phyloP scores from a whole-genome alignment of 1,284 basidiomycete genomes.

The Grifola frondosa region DNA sequence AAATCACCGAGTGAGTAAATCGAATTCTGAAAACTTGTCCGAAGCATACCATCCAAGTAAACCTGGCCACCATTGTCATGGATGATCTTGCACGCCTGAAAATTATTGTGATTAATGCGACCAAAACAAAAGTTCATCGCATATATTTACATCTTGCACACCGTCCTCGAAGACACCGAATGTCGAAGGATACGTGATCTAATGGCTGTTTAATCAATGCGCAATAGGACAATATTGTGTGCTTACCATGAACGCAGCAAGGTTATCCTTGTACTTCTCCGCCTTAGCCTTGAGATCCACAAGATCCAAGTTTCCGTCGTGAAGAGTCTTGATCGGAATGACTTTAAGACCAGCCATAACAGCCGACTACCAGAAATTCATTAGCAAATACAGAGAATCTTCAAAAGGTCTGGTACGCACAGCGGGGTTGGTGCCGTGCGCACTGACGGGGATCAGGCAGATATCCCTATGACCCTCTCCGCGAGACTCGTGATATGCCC shows the following conservation, averaged over 20 bases:
- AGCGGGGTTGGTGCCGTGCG: conserved; percentile 95
- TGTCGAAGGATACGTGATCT: conserved; percentile 94
- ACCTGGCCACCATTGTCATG: conserved; percentile 97
- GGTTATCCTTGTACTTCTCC: conserved; percentile 85
- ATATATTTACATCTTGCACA: conserved; percentile 64
- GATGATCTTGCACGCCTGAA: conserved; percentile 85
- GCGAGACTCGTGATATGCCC: conserved; percentile 89
- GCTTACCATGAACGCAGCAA: conserved; percentile 95
- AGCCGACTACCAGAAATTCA: conserved; percentile 63
- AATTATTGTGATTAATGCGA: not conserved
- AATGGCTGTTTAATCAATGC: not conserved
- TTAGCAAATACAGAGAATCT: not conserved
- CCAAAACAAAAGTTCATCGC: conserved; percentile 1
- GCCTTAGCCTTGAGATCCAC: conserved; percentile 86
- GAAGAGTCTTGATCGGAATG: conserved; percentile 86
- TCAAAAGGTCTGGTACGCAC: conserved; percentile 35
- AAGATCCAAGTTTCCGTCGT: conserved; percentile 89
- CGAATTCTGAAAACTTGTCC: not conserved
- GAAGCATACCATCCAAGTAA: conserved; percentile 85
- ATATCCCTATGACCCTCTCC: conserved; percentile 87
- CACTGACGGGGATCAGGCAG: conserved; percentile 93
- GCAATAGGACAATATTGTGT: not conserved
- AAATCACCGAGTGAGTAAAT: not conserved
- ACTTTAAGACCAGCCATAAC: conserved; percentile 98
- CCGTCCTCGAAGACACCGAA: conserved; percentile 97